A percentile compares a stretch with the other conserved stretches of the same genome.
Evolutionary conservation across 2,329 filamentous ascomycete genomes (phyloP).

Genomic region (Fusarium burgessii): DNA sequence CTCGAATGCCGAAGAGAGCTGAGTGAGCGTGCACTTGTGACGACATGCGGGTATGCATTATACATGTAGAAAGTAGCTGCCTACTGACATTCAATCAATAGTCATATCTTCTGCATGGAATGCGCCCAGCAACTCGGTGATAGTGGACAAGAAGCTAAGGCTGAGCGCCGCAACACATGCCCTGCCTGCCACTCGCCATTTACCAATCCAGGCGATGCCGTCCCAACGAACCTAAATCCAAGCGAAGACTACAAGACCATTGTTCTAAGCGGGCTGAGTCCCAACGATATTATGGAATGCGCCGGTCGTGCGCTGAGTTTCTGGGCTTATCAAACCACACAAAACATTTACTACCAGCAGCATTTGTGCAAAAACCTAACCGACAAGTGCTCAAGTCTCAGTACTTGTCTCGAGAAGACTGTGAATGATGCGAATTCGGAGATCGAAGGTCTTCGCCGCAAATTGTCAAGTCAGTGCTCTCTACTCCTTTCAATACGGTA

Average conservation of each 20-base stretch:
- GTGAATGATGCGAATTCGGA: constrained; percentile 81
- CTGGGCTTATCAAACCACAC: constrained; percentile 86
- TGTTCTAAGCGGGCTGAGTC: constrained; percentile 84
- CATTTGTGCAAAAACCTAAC: constrained; percentile 77
- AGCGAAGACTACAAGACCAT: constrained; percentile 92
- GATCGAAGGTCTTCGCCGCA: constrained; percentile 74
- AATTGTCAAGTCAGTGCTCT: constrained; percentile 66
- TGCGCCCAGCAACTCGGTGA: constrained; percentile 77
- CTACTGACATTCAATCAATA: constrained; percentile 49
- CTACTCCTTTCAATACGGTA: not conserved
- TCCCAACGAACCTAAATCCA: constrained; percentile 77
- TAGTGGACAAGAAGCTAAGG: constrained; percentile 52
- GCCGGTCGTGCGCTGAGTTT: constrained; percentile 83
- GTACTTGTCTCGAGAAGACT: constrained; percentile 76
- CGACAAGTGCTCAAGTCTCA: constrained; percentile 76
- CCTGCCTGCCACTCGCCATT: constrained; percentile 81
- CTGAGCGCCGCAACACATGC: constrained; percentile 64
- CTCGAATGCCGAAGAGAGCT: constrained; percentile 80
- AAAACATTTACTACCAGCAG: constrained; percentile 86
- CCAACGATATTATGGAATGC: constrained; percentile 87
- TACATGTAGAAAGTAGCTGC: not conserved
- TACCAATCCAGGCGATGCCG: constrained; percentile 78
- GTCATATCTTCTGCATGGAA: constrained; percentile 85
- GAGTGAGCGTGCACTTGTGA: constrained; percentile 80
- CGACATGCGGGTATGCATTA: constrained; percentile 79